Percentiles rank a stretch among this genome's conserved stretches.
Evolutionary conservation across 2,329 filamentous ascomycete species (phyloP).

Genomic region (Alternaria conjuncta): DNA sequence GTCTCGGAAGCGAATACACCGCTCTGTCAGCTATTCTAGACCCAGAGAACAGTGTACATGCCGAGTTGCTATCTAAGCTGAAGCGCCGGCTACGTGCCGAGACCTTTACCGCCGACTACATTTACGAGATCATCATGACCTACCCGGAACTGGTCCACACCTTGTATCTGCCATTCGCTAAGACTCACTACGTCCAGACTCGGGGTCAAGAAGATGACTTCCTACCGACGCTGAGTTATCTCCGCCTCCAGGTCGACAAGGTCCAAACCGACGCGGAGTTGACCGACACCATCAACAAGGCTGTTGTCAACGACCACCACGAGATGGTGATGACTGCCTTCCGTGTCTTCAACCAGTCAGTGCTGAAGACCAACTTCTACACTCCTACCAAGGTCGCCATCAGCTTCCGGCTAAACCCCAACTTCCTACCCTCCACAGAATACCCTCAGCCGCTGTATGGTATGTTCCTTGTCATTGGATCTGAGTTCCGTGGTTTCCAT

Average conservation of each 20-base stretch:
- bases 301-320: conserved; percentile 81
- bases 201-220: conserved; percentile 70
- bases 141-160: conserved; percentile 87
- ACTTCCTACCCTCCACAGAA: conserved; percentile 87
- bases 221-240: conserved; percentile 72
- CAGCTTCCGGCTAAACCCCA: conserved; percentile 90
- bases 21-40: conserved; percentile 84
- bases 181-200: conserved; percentile 77
- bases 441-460: conserved; percentile 94
- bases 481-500: conserved; percentile 96
- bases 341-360: conserved; percentile 89
- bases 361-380: conserved; percentile 97
- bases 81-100: conserved; percentile 95
- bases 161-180: conserved; percentile 91
- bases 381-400: conserved; percentile 98
- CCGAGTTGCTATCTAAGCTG: conserved; percentile 87
- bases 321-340: conserved; percentile 98
- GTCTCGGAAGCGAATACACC: conserved; percentile 88
- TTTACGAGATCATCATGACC: conserved; percentile 92
- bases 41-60: conserved; percentile 79
- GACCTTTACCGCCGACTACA: conserved; percentile 98
- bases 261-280: conserved; percentile 52
- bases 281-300: conserved; percentile 49
- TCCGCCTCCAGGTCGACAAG: conserved; percentile 70
- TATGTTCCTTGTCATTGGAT: conserved; percentile 98